Evolutionary conservation across 2,329 filamentous ascomycete species (phyloP).

Genomic region (Apiospora phragmitis): DNA sequence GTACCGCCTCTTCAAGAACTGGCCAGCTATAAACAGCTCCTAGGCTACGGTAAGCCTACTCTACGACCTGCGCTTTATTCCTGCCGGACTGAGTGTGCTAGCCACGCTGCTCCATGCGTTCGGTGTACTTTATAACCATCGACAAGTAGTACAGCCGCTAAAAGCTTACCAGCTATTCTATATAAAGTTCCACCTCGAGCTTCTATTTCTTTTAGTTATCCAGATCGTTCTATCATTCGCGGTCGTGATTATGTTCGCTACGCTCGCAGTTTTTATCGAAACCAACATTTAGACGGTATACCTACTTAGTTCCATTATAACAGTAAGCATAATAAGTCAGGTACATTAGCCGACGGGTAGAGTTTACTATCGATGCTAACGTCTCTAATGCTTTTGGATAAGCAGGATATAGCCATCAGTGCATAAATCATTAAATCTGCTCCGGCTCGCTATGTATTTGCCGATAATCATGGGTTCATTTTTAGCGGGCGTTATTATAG

Average conservation of each 20-base stretch:
- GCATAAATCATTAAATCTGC: background rate
- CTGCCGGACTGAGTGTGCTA: no score
- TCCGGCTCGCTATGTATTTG: background rate
- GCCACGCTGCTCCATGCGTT: no score
- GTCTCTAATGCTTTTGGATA: no score
- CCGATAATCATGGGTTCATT: background rate
- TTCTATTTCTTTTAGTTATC: background rate
- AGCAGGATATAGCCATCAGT: no score
- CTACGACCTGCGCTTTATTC: no score
- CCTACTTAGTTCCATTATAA: background rate
- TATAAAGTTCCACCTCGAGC: background rate
- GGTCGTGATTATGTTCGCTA: background rate
- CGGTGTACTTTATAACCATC: background rate
- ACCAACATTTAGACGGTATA: background rate
- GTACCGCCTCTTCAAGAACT: no score
- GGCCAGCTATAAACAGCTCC: no score
- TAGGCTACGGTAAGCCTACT: no score
- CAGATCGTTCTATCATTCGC: background rate
- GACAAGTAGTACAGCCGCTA: background rate
- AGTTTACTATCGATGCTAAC: background rate
- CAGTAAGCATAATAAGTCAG: no score
- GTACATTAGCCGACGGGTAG: background rate
- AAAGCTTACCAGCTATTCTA: background rate
- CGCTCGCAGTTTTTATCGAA: background rate
- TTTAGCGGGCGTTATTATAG: background rate